Percentiles rank a stretch among this genome's conserved stretches.
Evolutionary conservation across 139 green algal genomes (phyloP).

Genomic region (Parachlorella kessleri): DNA sequence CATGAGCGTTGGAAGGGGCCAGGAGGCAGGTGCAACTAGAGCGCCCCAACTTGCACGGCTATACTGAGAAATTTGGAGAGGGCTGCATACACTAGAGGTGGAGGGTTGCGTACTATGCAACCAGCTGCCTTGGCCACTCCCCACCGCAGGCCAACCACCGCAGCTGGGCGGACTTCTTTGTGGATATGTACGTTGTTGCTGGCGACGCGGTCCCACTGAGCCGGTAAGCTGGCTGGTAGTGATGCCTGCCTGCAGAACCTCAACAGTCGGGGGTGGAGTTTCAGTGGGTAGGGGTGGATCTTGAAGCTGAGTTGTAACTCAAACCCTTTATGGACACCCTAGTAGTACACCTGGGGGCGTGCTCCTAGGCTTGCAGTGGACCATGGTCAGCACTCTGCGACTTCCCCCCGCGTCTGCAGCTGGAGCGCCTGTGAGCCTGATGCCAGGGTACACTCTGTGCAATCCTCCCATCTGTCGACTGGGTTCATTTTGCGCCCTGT

Average conservation of each 20-base stretch:
- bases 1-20: background rate
- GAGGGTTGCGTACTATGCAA: too few species aligned
- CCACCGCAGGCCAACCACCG: slow-evolving; percentile 85
- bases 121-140: background rate
- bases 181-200: slow-evolving; percentile 66
- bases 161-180: slow-evolving; percentile 90
- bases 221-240: background rate
- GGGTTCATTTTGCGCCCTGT: background rate
- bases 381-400: too few species aligned
- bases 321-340: too few species aligned
- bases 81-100: too few species aligned
- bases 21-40: too few species aligned
- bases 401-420: background rate
- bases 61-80: too few species aligned
- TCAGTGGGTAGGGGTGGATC: background rate
- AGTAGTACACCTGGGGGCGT: too few species aligned
- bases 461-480: background rate
- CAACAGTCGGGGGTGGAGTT: background rate
- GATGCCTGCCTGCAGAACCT: background rate
- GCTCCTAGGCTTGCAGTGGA: too few species aligned
- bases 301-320: background rate
- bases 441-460: background rate
- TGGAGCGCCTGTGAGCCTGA: background rate
- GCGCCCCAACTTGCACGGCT: too few species aligned
- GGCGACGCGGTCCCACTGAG: background rate